Percentiles rank a stretch among this genome's conserved stretches.
phyloP scores from a whole-genome alignment of 2,329 filamentous ascomycete genomes.

The Rosellinia necatrix region DNA sequence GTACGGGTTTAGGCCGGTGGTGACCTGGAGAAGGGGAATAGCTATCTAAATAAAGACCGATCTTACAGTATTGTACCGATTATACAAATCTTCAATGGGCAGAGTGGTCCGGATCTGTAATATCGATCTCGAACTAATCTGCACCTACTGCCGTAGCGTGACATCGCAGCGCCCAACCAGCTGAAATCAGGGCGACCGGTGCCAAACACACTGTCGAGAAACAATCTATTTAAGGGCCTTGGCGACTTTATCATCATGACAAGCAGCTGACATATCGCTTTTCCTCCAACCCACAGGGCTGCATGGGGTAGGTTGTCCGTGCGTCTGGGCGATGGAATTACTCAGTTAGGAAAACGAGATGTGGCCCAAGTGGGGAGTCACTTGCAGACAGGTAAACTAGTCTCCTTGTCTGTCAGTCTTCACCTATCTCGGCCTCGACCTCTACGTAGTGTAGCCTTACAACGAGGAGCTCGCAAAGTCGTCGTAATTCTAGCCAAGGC shows the following conservation, averaged over 20 bases:
- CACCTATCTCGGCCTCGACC: too few species aligned
- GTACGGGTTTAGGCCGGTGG: not conserved
- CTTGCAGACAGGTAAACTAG: not conserved
- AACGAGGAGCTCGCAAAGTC: not conserved
- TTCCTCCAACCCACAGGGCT: slow-evolving; percentile 15
- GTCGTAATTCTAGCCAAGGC: slow-evolving; percentile 12
- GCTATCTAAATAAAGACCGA: not conserved
- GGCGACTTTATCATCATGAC: slow-evolving; percentile 26
- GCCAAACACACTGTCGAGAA: not conserved
- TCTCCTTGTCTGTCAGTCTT: too few species aligned
- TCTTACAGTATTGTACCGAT: too few species aligned
- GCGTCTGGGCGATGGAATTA: slow-evolving; percentile 1
- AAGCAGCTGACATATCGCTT: slow-evolving; percentile 23
- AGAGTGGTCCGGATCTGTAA: not conserved
- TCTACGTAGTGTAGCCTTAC: too few species aligned
- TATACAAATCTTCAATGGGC: too few species aligned
- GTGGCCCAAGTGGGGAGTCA: slow-evolving; percentile 2
- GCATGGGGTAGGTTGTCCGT: slow-evolving; percentile 20
- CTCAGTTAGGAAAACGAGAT: slow-evolving; percentile 24
- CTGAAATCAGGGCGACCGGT: slow-evolving; percentile 26
- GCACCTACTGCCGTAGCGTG: not conserved
- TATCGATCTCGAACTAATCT: not conserved
- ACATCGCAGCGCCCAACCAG: slow-evolving; percentile 7
- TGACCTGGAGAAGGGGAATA: not conserved
- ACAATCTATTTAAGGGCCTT: slow-evolving; percentile 21